Percentiles rank a stretch among this genome's conserved stretches.
Evolutionary conservation across 1,139 yeast species (phyloP).

Genomic region (Debaryomyces sp.): DNA sequence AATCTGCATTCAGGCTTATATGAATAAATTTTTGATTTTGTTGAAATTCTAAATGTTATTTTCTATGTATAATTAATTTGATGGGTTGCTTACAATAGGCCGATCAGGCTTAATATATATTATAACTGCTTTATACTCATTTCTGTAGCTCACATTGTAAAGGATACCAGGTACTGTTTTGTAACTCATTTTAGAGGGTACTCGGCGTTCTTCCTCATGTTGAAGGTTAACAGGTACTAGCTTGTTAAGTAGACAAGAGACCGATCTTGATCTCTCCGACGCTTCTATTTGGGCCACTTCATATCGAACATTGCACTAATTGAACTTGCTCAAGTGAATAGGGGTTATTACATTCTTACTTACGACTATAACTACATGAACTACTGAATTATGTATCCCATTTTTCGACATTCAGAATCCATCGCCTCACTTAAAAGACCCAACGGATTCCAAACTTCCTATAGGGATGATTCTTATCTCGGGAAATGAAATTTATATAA

Average conservation of each 20-base stretch:
- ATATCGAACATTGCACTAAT: not conserved
- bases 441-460: constrained; percentile 63
- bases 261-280: too few relatives aligned
- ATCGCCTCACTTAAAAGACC: constrained; percentile 54
- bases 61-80: constrained; percentile 27
- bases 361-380: not conserved
- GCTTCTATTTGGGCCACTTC: too few relatives aligned
- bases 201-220: too few relatives aligned
- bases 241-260: too few relatives aligned
- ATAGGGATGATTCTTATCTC: constrained; percentile 50
- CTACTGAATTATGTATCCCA: constrained; percentile 48
- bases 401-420: constrained; percentile 63
- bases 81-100: constrained; percentile 12
- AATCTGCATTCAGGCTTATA: constrained; percentile 8
- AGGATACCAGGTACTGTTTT: too few relatives aligned
- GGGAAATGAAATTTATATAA: constrained; percentile 45
- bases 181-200: too few relatives aligned
- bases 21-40: constrained; percentile 6
- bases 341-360: not conserved
- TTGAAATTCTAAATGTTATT: constrained; percentile 13
- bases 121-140: constrained; percentile 2
- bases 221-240: too few relatives aligned
- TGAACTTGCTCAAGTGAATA: not conserved
- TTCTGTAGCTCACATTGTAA: not conserved
- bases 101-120: constrained; percentile 10